A percentile compares a stretch with the other conserved stretches of the same genome.
These are phyloP conservation scores for Solanum ossicruentum DNA, from an alignment of 257 asterid genomes.

Conservation along the genomic window DNA sequence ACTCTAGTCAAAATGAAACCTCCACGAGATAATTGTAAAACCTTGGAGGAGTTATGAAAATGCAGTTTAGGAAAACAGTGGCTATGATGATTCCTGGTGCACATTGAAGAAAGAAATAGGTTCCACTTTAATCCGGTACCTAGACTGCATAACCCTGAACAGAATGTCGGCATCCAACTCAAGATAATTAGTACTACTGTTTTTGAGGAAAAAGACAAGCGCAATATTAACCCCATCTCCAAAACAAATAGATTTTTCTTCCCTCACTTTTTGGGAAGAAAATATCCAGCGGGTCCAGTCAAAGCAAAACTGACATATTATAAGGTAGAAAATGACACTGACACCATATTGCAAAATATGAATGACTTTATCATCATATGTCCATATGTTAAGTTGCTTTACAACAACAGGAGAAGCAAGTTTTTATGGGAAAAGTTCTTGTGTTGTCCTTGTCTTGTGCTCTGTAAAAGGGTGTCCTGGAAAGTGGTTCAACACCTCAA, in stretches of 20 bases:
- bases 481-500: constrained; percentile 4
- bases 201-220: not conserved
- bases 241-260: not conserved
- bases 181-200: not conserved
- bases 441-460: constrained; percentile 3
- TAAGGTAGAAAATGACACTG: not conserved
- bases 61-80: not conserved
- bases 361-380: not conserved
- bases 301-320: not conserved
- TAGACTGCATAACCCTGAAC: not conserved
- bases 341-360: not conserved
- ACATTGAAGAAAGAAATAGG: not conserved
- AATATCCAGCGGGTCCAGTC: not conserved
- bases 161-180: not conserved
- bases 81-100: not conserved
- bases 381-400: constrained; percentile 14
- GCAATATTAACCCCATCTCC: not conserved
- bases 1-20: too few relatives aligned
- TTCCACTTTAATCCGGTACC: not conserved
- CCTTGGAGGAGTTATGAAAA: not conserved
- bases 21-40: too few relatives aligned
- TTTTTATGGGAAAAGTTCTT: constrained; percentile 3
- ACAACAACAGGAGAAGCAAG: constrained; percentile 25
- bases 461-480: constrained; percentile 9
- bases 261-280: not conserved